phyloP scores from a whole-genome alignment of 2,329 filamentous ascomycete genomes.

The Epichloe glyceriae region DNA sequence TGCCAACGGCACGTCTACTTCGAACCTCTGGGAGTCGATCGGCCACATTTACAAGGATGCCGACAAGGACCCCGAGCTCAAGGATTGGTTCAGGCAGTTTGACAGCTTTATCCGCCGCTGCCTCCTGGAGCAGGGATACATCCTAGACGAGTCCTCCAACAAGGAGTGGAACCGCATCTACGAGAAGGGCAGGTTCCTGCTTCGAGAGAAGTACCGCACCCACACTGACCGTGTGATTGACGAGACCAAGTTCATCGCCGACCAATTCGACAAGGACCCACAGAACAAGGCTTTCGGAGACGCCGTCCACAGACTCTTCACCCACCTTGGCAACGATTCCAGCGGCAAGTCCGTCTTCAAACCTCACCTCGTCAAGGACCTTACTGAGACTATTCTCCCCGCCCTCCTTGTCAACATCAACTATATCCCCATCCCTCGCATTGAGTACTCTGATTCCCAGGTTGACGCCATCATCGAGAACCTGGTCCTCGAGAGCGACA shows the following conservation, averaged over 20 bases:
- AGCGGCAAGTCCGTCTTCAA: conserved; percentile 83
- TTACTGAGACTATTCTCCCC: conserved; percentile 78
- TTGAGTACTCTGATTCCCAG: conserved; percentile 77
- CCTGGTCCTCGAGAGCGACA: conserved; percentile 88
- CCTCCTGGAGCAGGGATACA: conserved; percentile 80
- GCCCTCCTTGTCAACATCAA: conserved; percentile 69
- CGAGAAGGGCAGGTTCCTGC: conserved; percentile 72
- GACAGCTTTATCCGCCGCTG: conserved; percentile 69
- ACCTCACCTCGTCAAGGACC: conserved; percentile 78
- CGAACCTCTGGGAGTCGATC: conserved; percentile 76
- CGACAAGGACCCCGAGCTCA: conserved; percentile 74
- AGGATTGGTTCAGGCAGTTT: conserved; percentile 74
- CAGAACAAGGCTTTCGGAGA: conserved; percentile 72
- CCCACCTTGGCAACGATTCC: conserved; percentile 72
- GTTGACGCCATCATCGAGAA: conserved; percentile 90
- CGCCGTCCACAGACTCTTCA: conserved; percentile 73
- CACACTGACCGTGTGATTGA: conserved; percentile 81
- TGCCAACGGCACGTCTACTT: conserved; percentile 81
- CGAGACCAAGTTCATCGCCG: conserved; percentile 77
- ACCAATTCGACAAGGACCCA: conserved; percentile 80
- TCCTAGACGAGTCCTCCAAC: conserved; percentile 69
- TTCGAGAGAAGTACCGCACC: conserved; percentile 74
- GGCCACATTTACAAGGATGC: conserved; percentile 78
- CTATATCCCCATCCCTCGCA: conserved; percentile 86
- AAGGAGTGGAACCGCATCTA: conserved; percentile 75